Evolutionary conservation across 345 rosid species (phyloP).

Genomic region (Hirschfeldia incana): DNA sequence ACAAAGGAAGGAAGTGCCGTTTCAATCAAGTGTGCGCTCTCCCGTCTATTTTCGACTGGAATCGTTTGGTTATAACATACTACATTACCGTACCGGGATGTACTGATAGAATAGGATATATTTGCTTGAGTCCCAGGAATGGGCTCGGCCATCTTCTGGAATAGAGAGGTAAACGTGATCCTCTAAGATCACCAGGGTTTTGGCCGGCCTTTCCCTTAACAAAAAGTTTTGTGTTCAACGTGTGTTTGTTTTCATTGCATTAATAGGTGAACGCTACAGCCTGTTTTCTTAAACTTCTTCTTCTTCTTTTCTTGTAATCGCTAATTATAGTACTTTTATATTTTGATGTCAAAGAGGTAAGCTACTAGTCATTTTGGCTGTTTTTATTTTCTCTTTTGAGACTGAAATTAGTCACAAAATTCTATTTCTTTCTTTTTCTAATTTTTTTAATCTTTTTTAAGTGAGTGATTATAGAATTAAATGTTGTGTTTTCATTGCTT

Average conservation of each 20-base stretch:
- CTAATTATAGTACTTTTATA: conserved; percentile 24
- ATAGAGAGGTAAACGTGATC: background rate
- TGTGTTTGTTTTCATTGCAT: conserved; percentile 14
- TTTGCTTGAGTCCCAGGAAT: background rate
- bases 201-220: conserved; percentile 1
- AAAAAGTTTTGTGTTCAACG: conserved; percentile 3
- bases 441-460: background rate
- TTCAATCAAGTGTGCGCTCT: background rate
- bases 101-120: background rate
- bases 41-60: background rate
- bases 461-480: background rate
- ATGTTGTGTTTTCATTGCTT: background rate
- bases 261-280: conserved; percentile 17
- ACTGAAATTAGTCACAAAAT: conserved; percentile 23
- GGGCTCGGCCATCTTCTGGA: background rate
- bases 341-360: conserved; percentile 1
- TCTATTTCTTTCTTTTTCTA: background rate
- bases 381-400: background rate
- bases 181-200: conserved; percentile 1
- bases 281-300: background rate
- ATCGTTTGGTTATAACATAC: conserved; percentile 22
- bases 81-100: conserved; percentile 16
- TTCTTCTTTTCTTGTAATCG: conserved; percentile 12
- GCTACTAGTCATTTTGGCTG: background rate
- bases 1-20: conserved; percentile 22